phyloP scores from a whole-genome alignment of 345 rosid species.

The Syzygium aromaticum region DNA sequence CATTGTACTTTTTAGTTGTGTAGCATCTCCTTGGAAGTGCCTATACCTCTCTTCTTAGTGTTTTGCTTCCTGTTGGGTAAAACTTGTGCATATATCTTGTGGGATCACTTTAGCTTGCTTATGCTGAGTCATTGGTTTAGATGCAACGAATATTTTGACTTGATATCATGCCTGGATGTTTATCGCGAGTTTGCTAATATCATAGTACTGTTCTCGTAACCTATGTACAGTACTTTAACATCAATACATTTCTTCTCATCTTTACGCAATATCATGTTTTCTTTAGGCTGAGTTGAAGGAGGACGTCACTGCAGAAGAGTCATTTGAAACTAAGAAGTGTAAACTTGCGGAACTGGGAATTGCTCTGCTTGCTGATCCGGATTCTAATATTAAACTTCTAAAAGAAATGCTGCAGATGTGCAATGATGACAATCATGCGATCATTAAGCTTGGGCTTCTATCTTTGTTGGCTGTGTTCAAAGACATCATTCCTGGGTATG shows the following conservation, averaged over 20 bases:
- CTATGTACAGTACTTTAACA: background rate
- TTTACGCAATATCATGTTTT: background rate
- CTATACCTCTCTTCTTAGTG: background rate
- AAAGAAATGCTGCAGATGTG: slow-evolving; percentile 67
- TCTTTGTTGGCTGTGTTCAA: slow-evolving; percentile 90
- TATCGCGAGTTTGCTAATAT: background rate
- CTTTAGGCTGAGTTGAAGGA: slow-evolving; percentile 86
- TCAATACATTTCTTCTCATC: background rate
- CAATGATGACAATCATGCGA: slow-evolving; percentile 48
- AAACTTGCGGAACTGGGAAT: slow-evolving; percentile 84
- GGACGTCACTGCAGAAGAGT: slow-evolving; percentile 75
- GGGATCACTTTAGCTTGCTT: background rate
- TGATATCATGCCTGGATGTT: background rate
- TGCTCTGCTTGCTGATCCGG: slow-evolving; percentile 67
- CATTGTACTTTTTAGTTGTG: background rate
- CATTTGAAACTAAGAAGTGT: slow-evolving; percentile 49
- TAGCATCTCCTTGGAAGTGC: background rate
- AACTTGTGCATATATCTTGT: background rate
- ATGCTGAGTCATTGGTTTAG: background rate
- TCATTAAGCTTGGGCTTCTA: slow-evolving; percentile 61
- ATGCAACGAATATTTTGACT: background rate
- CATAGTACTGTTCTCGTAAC: background rate
- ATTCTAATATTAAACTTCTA: slow-evolving; percentile 57
- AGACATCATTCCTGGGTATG: slow-evolving; percentile 92
- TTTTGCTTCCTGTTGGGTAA: background rate